phyloP scores from a whole-genome alignment of 192 early-diverging fungal species.

The Podila minutissima region DNA sequence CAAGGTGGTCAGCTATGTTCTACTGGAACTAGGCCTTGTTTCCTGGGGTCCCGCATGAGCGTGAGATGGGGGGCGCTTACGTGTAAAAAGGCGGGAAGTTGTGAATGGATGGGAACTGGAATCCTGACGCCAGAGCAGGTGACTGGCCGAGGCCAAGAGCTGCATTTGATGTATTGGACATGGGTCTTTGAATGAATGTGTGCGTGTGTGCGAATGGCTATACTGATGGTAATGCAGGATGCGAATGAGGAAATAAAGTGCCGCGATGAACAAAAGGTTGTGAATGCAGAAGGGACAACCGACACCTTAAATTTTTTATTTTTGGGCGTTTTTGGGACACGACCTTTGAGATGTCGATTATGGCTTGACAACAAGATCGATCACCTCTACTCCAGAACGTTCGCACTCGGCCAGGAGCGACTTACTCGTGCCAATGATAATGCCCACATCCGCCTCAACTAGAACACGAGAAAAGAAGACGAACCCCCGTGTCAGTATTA shows the following conservation, averaged over 20 bases:
- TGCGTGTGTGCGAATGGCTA: not conserved
- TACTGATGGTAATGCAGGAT: not conserved
- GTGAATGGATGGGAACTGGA: conserved; percentile 85
- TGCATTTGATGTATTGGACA: conserved; percentile 24
- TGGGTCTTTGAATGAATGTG: not conserved
- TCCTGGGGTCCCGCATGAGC: not conserved
- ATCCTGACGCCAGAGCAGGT: conserved; percentile 48
- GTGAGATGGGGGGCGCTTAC: conserved; percentile 56
- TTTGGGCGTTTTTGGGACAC: not conserved
- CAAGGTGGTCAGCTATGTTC: not conserved
- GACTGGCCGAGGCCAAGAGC: conserved; percentile 33
- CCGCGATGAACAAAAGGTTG: not conserved
- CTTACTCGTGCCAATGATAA: conserved; percentile 40
- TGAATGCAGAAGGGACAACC: not conserved
- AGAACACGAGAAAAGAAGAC: not conserved
- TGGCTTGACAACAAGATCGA: conserved; percentile 16
- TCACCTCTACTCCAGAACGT: conserved; percentile 30
- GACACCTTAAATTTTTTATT: not conserved
- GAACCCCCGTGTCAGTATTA: not conserved
- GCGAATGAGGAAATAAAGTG: not conserved
- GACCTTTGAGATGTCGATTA: not conserved
- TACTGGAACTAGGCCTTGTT: not conserved
- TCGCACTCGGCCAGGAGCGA: conserved; percentile 36
- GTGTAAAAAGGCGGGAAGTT: conserved; percentile 94
- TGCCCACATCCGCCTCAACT: conserved; percentile 50